Evolutionary conservation across 768 basidiomycete species (phyloP).

Genomic region (Ramaria sp.): DNA sequence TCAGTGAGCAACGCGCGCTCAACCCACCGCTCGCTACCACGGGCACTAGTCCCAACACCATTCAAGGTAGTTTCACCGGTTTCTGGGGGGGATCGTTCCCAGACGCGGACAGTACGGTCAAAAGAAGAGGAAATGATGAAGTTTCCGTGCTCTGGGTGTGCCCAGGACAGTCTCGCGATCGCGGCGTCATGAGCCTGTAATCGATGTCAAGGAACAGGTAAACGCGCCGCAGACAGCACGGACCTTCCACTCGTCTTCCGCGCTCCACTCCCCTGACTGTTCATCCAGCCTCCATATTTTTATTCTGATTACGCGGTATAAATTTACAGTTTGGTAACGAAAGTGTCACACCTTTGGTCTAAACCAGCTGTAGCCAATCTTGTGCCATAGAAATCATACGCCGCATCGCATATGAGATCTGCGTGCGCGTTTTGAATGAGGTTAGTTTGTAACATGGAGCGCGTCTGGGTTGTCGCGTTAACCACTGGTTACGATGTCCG

Average conservation of each 20-base stretch:
- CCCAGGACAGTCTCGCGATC: constrained; percentile 76
- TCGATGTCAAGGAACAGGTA: constrained; percentile 5
- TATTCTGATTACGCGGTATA: constrained; percentile 36
- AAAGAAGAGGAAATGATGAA: constrained; percentile 82
- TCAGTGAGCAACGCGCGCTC: constrained; percentile 70
- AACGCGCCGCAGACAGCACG: constrained; percentile 11
- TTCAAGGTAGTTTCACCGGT: constrained; percentile 19
- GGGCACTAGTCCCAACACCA: constrained; percentile 14
- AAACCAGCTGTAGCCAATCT: constrained; percentile 71
- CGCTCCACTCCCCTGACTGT: constrained; percentile 56
- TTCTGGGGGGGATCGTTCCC: constrained; percentile 52
- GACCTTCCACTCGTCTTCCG: constrained; percentile 90
- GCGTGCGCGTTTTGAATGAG: constrained; percentile 68
- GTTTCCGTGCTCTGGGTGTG: constrained; percentile 85
- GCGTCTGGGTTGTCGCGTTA: background rate
- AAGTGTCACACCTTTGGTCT: constrained; percentile 53
- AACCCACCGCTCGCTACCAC: constrained; percentile 43
- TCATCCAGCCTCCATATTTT: constrained; percentile 82
- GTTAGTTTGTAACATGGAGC: constrained; percentile 66
- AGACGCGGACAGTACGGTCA: constrained; percentile 87
- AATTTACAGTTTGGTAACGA: constrained; percentile 6
- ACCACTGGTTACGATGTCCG: background rate
- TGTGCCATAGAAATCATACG: constrained; percentile 86
- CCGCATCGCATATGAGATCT: constrained; percentile 76
- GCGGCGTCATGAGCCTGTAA: constrained; percentile 89